A percentile compares a stretch with the other conserved stretches of the same genome.
Conservation (phyloP, 1,284 basidiomycete genomes). For the Cryptococcus sp. region DNA sequence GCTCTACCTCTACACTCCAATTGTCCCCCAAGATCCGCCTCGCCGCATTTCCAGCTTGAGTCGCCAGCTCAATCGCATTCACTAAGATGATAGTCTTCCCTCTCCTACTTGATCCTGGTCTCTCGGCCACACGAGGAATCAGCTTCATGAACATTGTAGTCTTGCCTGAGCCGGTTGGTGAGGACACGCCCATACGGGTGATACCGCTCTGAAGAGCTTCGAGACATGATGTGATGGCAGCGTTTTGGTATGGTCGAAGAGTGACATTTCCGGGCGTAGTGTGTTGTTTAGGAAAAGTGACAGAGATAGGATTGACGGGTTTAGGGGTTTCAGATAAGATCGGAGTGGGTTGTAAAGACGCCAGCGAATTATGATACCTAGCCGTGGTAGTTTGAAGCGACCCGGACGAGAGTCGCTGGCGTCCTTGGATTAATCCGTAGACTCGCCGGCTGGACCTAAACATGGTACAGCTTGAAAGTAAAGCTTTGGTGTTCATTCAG, state of each 20-base stretch:
- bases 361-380: no score
- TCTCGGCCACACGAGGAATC: conserved; percentile 49
- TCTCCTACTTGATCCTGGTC: neutral
- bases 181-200: conserved; percentile 82
- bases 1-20: conserved; percentile 85
- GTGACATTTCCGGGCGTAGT: neutral
- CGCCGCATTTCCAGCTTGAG: conserved; percentile 76
- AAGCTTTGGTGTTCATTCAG: no score
- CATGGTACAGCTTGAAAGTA: no score
- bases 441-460: no score
- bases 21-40: conserved; percentile 59
- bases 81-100: conserved; percentile 39
- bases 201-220: conserved; percentile 61
- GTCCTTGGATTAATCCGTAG: no score
- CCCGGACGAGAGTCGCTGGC: no score
- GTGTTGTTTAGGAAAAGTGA: neutral
- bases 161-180: conserved; percentile 89
- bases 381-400: no score
- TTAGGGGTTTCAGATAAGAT: no score
- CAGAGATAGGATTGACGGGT: no score
- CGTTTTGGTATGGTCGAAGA: conserved; percentile 84
- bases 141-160: conserved; percentile 85
- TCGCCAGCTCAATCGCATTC: conserved; percentile 64
- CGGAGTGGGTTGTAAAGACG: no score
- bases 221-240: conserved; percentile 75